Base-by-base conservation (phyloP, 306 rosid species). In the Prunus mira region DNA sequence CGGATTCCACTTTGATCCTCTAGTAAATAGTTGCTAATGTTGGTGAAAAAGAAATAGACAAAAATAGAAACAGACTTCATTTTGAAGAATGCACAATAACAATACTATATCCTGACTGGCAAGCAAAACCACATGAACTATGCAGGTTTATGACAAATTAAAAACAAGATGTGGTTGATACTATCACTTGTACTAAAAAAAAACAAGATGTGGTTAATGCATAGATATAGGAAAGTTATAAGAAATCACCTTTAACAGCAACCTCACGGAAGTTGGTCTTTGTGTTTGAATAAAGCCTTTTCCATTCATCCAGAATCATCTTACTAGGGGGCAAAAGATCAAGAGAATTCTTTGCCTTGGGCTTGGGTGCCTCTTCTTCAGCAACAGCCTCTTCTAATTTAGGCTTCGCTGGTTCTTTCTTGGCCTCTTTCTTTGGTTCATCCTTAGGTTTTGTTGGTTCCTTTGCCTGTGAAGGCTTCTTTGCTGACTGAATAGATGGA, bases 271-370 rank as follows among this genome's bases (percentile, higher is more conserved):
- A 92, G 86, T 92, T 90, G 60, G 89, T 88, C 82, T 88, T 92
- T 1, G 96, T 90, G 89, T 90, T 92, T 3, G 97, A 92, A 85
- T 92, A 92, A 20, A 92, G 93, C 72, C 96, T 83, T 74, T 92
- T 90, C 97, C 97, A 90, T 3, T 92, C 97, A 80, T 92, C 97
- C 82, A 92, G 78, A 67, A 92, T 61, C 97, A 92, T 92, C 89
- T 80, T 81, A 76, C 97, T 90, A 54, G 97, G 96, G 63, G 93
- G 97, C 81, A 92, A 89, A 65, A 90, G 89, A 82, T 92, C 97
- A 67, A 92, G 97, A 61, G 97, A 89, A 66, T 92, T 92, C 82
- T 90, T 92, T 61, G 91, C 74, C 71, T 92, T 92, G 81, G 97
- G 97, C 88, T 90, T 92, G 55, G 97, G 96, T 61, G 93, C 92